Conservation (phyloP, 1,139 yeast species). For the Pichia inconspicua region DNA sequence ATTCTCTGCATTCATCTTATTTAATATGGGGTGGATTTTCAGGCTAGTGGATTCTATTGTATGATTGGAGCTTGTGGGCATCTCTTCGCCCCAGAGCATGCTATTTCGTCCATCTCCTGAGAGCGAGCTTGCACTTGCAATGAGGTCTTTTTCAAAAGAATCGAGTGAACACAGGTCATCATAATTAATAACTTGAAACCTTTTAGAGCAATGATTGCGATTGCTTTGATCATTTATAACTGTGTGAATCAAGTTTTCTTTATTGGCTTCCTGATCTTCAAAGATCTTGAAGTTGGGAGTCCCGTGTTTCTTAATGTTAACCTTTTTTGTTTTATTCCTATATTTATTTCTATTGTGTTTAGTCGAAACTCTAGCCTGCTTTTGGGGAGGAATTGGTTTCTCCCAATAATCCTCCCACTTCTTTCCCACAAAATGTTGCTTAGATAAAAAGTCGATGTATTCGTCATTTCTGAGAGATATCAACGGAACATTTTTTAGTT, state of each 20-base stretch:
- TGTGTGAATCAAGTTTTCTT: not conserved
- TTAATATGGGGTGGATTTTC: not conserved
- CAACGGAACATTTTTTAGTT: conserved; percentile 33
- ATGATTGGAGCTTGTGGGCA: too few species aligned
- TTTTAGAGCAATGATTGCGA: too few species aligned
- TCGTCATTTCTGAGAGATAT: conserved; percentile 29
- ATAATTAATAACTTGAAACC: not conserved
- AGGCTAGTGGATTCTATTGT: not conserved
- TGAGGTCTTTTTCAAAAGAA: conserved; percentile 5
- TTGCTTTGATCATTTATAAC: not conserved
- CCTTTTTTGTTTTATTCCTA: too few species aligned
- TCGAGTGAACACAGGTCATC: conserved; percentile 2
- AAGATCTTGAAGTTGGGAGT: not conserved
- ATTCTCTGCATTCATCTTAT: too few species aligned
- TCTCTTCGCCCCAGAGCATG: not conserved
- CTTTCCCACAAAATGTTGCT: not conserved
- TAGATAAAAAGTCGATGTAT: conserved; percentile 11
- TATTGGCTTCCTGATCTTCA: not conserved
- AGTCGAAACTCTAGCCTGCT: too few species aligned
- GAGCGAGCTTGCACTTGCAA: not conserved
- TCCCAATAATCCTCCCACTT: conserved; percentile 5
- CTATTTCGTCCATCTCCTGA: not conserved
- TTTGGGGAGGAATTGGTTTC: not conserved
- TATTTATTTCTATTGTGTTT: too few species aligned
- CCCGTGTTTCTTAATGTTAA: not conserved